Evolutionary conservation across 176 grass and related monocot species (phyloP).

Genomic region (Leersia perrieri): DNA sequence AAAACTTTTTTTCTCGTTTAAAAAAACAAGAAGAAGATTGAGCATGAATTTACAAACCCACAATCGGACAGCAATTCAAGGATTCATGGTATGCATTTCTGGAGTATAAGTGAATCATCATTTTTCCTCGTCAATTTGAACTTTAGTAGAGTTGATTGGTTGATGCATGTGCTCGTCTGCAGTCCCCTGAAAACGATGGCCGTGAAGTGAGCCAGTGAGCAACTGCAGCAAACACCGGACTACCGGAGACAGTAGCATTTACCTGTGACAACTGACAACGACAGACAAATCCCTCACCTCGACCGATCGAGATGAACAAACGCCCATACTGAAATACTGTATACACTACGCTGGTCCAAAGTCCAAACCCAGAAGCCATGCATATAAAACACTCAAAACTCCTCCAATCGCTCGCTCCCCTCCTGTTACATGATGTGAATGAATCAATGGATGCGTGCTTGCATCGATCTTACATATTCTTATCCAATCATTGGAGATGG

Average conservation of each 20-base stretch:
- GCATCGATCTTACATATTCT: neutral
- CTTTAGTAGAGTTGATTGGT: too few species aligned
- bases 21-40: too few species aligned
- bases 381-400: neutral
- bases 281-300: neutral
- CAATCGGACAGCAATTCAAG: neutral
- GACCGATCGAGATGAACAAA: neutral
- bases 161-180: neutral
- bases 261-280: neutral
- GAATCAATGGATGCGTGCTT: neutral
- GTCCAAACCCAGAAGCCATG: neutral
- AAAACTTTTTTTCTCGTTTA: too few species aligned
- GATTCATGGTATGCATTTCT: too few species aligned
- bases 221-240: too few species aligned
- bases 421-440: neutral
- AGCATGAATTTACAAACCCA: neutral
- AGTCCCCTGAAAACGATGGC: neutral
- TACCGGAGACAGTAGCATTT: neutral
- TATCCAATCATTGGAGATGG: conserved; percentile 20
- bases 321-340: neutral
- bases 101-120: too few species aligned
- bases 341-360: neutral
- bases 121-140: too few species aligned
- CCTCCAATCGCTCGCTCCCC: neutral
- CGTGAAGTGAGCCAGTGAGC: too few species aligned